Evolutionary conservation across 768 basidiomycete genomes (phyloP).

Genomic region (Boletus tomentosulus): DNA sequence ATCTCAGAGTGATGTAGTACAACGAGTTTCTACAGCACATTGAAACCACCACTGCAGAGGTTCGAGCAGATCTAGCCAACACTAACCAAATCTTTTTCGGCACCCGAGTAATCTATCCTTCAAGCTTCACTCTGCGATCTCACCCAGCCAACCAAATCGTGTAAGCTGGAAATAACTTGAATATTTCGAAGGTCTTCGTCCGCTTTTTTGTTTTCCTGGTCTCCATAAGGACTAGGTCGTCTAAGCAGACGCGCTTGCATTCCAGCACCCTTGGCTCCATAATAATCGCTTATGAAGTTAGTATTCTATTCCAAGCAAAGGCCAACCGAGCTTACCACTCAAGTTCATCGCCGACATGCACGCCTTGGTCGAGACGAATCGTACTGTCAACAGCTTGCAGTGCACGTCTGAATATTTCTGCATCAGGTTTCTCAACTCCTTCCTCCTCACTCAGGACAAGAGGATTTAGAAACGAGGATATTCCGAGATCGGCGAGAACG

Average conservation of each 20-base stretch:
- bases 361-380: constrained; percentile 33
- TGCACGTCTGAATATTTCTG: constrained; percentile 52
- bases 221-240: constrained; percentile 45
- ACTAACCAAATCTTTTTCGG: too few species aligned
- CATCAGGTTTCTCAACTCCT: constrained; percentile 64
- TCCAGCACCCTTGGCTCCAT: constrained; percentile 53
- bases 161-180: constrained; percentile 35
- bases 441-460: constrained; percentile 69
- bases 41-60: too few species aligned
- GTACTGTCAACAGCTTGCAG: constrained; percentile 10
- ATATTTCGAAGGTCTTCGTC: constrained; percentile 40
- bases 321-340: constrained; percentile 42
- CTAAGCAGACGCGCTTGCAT: constrained; percentile 56
- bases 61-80: too few species aligned
- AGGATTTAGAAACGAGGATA: constrained; percentile 46
- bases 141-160: constrained; percentile 37
- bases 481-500: constrained; percentile 57
- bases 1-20: too few species aligned
- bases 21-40: too few species aligned
- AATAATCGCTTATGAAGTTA: constrained; percentile 51
- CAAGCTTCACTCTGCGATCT: constrained; percentile 8
- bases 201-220: constrained; percentile 41
- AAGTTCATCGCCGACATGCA: constrained; percentile 79
- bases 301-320: neutral
- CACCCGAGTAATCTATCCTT: neutral